Evolutionary conservation across 1,139 yeast genomes (phyloP).

Genomic region (Saccharomyces pastorianus): DNA sequence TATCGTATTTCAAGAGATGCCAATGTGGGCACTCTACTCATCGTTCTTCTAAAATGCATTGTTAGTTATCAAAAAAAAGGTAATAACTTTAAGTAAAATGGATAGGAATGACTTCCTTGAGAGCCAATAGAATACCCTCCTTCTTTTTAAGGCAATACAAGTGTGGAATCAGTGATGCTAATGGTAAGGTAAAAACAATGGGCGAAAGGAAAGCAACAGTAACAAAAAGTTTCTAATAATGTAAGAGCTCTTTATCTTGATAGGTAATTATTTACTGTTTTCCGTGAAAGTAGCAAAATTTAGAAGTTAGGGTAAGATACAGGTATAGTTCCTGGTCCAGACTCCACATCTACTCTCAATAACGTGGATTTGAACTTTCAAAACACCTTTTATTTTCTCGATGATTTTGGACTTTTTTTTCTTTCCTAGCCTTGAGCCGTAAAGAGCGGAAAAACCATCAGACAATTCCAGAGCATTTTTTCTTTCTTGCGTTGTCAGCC

Average conservation of each 20-base stretch:
- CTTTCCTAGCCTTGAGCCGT: not conserved
- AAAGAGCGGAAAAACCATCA: not conserved
- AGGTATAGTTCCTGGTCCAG: not conserved
- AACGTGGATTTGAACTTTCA: not conserved
- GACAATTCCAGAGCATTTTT: not conserved
- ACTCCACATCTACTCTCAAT: not conserved
- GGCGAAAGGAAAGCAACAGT: not conserved
- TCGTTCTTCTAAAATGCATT: slow-evolving; percentile 14
- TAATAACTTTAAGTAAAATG: slow-evolving; percentile 1
- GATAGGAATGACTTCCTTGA: not conserved
- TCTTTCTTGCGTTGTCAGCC: not conserved
- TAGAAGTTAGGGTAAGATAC: not conserved
- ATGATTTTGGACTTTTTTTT: not conserved
- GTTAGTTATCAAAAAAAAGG: slow-evolving; percentile 1
- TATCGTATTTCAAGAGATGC: slow-evolving; percentile 21
- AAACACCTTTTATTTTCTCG: not conserved
- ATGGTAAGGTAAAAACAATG: not conserved
- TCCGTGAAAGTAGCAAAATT: not conserved
- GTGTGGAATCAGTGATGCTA: not conserved
- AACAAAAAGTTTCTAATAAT: not conserved
- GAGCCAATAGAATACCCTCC: not conserved
- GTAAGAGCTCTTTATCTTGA: not conserved
- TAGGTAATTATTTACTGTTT: not conserved
- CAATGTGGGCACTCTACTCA: slow-evolving; percentile 24
- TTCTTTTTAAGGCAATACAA: not conserved